Conservation (phyloP, 495 filamentous ascomycete genomes). For the Aspergillus saccharolyticus region DNA sequence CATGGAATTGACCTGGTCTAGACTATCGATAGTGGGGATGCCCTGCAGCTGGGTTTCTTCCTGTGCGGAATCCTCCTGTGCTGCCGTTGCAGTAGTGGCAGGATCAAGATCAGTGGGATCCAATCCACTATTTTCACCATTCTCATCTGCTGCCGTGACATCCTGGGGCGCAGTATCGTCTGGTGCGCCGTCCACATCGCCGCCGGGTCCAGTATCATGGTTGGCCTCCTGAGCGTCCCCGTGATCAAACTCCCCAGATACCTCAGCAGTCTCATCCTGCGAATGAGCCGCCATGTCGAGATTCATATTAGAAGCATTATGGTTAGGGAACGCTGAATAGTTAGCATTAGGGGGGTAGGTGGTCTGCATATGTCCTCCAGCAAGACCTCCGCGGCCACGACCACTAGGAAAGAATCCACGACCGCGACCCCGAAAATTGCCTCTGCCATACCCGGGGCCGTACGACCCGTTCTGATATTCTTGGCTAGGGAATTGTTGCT, state of each 20-base stretch:
- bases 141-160: slow-evolving; percentile 4
- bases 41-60: slow-evolving; percentile 31
- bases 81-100: background rate
- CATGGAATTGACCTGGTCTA: slow-evolving; percentile 28
- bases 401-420: slow-evolving; percentile 51
- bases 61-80: slow-evolving; percentile 4
- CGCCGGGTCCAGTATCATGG: slow-evolving; percentile 28
- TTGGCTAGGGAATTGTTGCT: slow-evolving; percentile 48
- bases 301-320: slow-evolving; percentile 20
- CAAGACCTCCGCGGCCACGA: slow-evolving; percentile 51
- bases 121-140: slow-evolving; percentile 8
- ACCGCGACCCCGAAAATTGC: slow-evolving; percentile 62
- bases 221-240: slow-evolving; percentile 22
- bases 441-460: slow-evolving; percentile 47
- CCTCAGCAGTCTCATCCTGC: slow-evolving; percentile 19
- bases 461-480: slow-evolving; percentile 62
- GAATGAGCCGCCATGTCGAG: slow-evolving; percentile 22
- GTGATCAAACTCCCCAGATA: slow-evolving; percentile 12
- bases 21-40: slow-evolving; percentile 44
- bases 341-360: slow-evolving; percentile 36
- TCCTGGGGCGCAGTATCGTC: slow-evolving; percentile 14
- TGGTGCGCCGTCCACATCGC: slow-evolving; percentile 21
- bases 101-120: background rate
- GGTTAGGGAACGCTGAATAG: slow-evolving; percentile 30
- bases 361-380: slow-evolving; percentile 34